Conservation (phyloP, 108 stramenopile genomes). For the Cyclotella cryptica region DNA sequence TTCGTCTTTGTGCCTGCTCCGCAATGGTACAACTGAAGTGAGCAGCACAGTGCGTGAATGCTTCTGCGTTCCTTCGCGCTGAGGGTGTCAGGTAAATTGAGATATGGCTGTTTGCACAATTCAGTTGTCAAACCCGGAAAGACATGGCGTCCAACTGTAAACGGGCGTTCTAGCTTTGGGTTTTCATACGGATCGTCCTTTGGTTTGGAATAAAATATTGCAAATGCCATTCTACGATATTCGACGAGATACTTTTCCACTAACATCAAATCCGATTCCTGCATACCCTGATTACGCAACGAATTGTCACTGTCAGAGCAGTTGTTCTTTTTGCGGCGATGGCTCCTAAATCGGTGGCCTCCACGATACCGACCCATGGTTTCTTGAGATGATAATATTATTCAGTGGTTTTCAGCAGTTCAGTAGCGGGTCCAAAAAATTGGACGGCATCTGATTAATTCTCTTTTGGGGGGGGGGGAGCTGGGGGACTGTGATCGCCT, state of each 20-base stretch:
- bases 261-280: constrained; percentile 29
- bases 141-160: constrained; percentile 36
- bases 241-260: constrained; percentile 45
- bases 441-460: neutral
- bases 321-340: neutral
- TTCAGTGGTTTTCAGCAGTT: neutral
- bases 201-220: constrained; percentile 5
- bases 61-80: constrained; percentile 62
- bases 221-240: constrained; percentile 41
- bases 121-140: constrained; percentile 57
- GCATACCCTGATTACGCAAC: neutral
- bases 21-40: constrained; percentile 62
- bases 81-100: constrained; percentile 67
- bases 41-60: constrained; percentile 69
- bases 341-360: constrained; percentile 1
- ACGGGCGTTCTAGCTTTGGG: neutral
- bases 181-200: constrained; percentile 1
- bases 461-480: too few relatives aligned
- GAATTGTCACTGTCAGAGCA: neutral
- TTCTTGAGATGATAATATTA: neutral
- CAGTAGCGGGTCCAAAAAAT: neutral
- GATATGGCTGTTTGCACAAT: constrained; percentile 55
- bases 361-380: constrained; percentile 18
- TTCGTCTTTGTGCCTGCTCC: constrained; percentile 38
- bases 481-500: too few relatives aligned